Base-by-base conservation (phyloP, 306 rosid genomes). In the Potentilla sterilis region DNA sequence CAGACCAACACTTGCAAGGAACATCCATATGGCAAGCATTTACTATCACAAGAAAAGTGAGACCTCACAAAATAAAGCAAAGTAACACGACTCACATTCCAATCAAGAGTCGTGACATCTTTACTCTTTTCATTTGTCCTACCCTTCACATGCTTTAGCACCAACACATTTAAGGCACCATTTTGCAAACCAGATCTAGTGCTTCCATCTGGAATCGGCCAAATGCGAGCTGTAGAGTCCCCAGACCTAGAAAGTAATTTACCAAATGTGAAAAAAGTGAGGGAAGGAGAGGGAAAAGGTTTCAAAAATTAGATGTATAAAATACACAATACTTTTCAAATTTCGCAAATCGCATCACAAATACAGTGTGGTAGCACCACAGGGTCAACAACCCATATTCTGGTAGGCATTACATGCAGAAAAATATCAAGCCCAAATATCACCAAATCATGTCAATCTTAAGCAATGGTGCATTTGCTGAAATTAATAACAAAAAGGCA, bases 171-270 rank as follows among this genome's bases (percentile, higher is more conserved):
- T 34, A 55, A 70, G 74, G 89, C 83, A 64, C 84, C 86, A 80
- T 72, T 87, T 75, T 86, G 88, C 9, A 83, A 69, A 67, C 83
- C 83, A 77, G 91, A 80, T 74, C 86, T 88, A 70, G 79, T 70
- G 84, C 87, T 86, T 43, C 91, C 92, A 78, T 91, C 97, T 2
- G 86, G 81, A 74, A 94, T 86, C 46, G 87, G 78, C 98, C 98
- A 91, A 77, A 94, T 91, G 54, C 98, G 98, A 85, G 98, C 98
- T 16, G 98, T 94, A 1, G 98, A 91, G 80, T 94, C 98, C 77
- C 96, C 96, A 59, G 98, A 94, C 83, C 98, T 94, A 40, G 76
- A 78, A 62, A 72, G 18, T 35, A 69, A 73, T 54, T 43, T 65
- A n/a, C 65, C 38, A 55, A 44, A 59, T 24, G 35, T 64, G 41